Conservation (phyloP, 1,139 yeast genomes). For the Kodamaea alishanica region DNA sequence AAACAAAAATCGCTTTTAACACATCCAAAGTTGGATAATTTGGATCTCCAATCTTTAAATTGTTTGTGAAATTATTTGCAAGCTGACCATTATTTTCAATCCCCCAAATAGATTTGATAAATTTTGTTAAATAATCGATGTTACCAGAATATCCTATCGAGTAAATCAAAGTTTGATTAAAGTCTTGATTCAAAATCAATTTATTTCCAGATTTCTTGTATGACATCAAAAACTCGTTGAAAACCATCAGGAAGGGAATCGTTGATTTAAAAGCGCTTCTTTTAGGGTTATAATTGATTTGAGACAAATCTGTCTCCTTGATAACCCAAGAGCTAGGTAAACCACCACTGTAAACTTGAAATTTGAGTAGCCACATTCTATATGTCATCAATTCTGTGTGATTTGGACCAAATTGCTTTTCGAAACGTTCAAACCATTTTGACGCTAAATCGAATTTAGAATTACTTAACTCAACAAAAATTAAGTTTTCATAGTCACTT, state of each 20-base stretch:
- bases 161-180: conserved; percentile 28
- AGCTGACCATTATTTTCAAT: conserved; percentile 23
- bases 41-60: conserved; percentile 13
- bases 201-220: conserved; percentile 12
- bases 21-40: conserved; percentile 27
- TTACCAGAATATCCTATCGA: conserved; percentile 33
- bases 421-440: conserved; percentile 38
- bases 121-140: conserved; percentile 22
- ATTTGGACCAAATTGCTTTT: conserved; percentile 20
- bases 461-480: conserved; percentile 33
- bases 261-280: conserved; percentile 18
- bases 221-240: conserved; percentile 20
- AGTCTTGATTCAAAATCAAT: conserved; percentile 20
- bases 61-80: conserved; percentile 5
- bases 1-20: conserved; percentile 28
- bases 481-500: conserved; percentile 39
- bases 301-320: conserved; percentile 21
- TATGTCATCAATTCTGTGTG: conserved; percentile 23
- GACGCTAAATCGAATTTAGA: conserved; percentile 39
- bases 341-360: conserved; percentile 35
- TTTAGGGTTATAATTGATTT: conserved; percentile 18
- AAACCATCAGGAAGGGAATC: conserved; percentile 20
- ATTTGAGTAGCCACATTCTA: conserved; percentile 34
- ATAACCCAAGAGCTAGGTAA: conserved; percentile 31
- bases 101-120: conserved; percentile 34